Base-by-base conservation (phyloP, 2,329 filamentous ascomycete genomes). In the Phialemonium atrogriseum region DNA sequence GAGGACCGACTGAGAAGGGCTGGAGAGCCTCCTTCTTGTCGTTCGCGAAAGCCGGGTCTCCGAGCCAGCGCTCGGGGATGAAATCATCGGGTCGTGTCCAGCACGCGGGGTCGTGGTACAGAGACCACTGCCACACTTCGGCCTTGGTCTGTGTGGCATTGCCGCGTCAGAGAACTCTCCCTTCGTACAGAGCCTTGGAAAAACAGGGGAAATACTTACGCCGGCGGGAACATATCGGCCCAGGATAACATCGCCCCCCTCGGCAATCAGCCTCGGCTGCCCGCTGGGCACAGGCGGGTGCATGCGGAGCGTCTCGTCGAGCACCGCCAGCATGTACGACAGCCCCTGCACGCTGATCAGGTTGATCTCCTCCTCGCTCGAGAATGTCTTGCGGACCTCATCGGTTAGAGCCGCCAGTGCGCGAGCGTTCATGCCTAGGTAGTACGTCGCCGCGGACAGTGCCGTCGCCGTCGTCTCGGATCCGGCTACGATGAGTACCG, bases 391-490 rank as follows among this genome's bases (percentile, higher is more conserved):
- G 4, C 63, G 54, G 5, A 70, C 48, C 37, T 70, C 67, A 1
- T 48, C 38, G 4, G 47, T 49, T 4, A 72, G 48, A 19, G 51
- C 58, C 2, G 45, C 37, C 29, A 65, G 41, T 0, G 51, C 47
- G 2, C 51, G 40, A 0, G 54, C 56, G 33, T 64, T 49, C 4
- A 47, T 52, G 3, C 64, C 44, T 7, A 70, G 47, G 5, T 62
- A 45, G 36, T 55, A 70, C 0, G 50, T 41, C 38, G 52, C 42
- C 40, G 62, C 45, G 38, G 54, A 48, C 11, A 70, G 50, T 3
- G 63, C 48, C 0, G 64, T 68, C 0, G 67, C 62, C 1, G 66
- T 69, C 5, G 68, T 73, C 42, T 72, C 68, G 4, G 61, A 64
- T 5, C 68, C 66, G 5, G 64, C 66, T 10, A 64, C 48, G 18